Evolutionary conservation across 768 basidiomycete species (phyloP).

Genomic region (Termitomyces sp.): DNA sequence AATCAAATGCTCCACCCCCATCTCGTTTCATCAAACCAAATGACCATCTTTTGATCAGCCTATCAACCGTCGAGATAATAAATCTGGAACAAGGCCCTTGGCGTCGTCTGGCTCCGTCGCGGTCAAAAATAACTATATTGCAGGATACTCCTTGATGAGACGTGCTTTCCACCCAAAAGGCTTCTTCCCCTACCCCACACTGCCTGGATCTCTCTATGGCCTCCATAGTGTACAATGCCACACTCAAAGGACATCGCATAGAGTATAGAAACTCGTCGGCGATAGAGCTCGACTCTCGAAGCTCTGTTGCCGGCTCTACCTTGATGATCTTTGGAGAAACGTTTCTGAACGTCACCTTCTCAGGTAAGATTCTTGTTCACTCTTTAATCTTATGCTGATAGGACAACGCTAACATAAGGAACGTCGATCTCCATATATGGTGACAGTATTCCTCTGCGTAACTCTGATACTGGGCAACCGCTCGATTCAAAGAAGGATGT

Average conservation of each 20-base stretch:
- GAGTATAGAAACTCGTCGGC: constrained; percentile 2
- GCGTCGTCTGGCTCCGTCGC: background rate
- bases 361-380: background rate
- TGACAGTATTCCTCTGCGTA: background rate
- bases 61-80: background rate
- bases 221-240: constrained; percentile 1
- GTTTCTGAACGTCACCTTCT: background rate
- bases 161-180: background rate
- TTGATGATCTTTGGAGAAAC: constrained; percentile 5
- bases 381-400: background rate
- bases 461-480: background rate
- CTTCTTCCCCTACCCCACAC: background rate
- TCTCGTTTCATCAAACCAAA: constrained; percentile 2
- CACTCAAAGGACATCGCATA: background rate
- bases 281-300: background rate
- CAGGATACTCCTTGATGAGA: constrained; percentile 5
- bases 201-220: background rate
- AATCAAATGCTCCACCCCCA: constrained; percentile 1
- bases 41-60: background rate
- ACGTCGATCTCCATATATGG: constrained; percentile 7
- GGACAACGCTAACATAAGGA: background rate
- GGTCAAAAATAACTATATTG: constrained; percentile 1
- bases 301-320: background rate
- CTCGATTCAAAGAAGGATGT: background rate
- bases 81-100: background rate